Evolutionary conservation across 108 stramenopile genomes (phyloP), one percentile per base, ranked within the genome.

Genomic region (Skeletonema costatum): DNA sequence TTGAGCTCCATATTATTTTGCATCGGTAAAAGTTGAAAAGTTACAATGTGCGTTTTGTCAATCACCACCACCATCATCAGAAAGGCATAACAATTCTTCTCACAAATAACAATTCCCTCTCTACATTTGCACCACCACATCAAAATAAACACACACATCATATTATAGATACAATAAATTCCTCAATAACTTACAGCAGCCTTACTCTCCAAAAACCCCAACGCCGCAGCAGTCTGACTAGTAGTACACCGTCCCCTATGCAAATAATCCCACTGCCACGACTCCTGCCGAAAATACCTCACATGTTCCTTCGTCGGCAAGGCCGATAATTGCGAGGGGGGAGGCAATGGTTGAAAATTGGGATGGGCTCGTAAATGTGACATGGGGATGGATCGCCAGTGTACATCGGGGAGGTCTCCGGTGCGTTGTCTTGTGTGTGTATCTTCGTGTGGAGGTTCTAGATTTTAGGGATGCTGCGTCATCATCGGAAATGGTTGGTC

Each of bases 211-310:
- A 87, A 60, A 51, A 87, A 87, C 50, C 94, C 94, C 80, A 95
- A 71, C 2, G 94, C 94, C 10, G 92, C 89, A 0, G 88, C 87
- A 32, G 89, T 80, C 61, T 95, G 94, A 14, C 88, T 89, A 2
- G 94, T 95, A 17, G 94, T 95, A 78, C 90, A 92, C 64, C 94
- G 72, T 13, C 94, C 94, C 32, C 64, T 63, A 83, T 95, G 94
- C 44, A 95, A 59, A 50, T 87, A 87, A 80, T 93, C 91, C 94
- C 94, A 95, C 68, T 95, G 94, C 94, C 94, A 95, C 4, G 89
- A 90, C 30, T 92, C 94, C 80, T 95, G 94, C 12, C 92, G 94
- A 85, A 95, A 93, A 4, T 75, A 63, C 0, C 89, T 86, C 0
- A 86, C 92, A 67, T 95, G 90, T 74, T 93, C 92, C 32, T 89